A percentile compares a stretch with the other conserved stretches of the same genome.
Evolutionary conservation across 2,329 filamentous ascomycete species (phyloP).

Genomic region (Monascus ruber): DNA sequence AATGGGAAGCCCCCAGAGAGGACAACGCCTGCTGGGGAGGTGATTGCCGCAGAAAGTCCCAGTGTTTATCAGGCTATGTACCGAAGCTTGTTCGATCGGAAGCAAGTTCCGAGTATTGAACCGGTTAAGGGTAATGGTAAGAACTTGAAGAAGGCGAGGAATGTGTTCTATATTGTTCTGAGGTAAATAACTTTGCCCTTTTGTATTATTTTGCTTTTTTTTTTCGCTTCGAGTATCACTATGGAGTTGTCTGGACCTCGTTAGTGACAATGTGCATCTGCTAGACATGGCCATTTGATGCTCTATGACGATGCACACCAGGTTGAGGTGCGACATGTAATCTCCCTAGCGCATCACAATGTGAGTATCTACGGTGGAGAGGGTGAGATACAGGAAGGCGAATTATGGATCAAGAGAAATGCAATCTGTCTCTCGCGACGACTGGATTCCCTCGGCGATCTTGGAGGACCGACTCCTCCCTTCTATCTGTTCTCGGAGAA

Average conservation of each 20-base stretch:
- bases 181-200: slow-evolving; percentile 44
- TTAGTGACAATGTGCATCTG: slow-evolving; percentile 2
- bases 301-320: slow-evolving; percentile 94
- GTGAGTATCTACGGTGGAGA: slow-evolving; percentile 76
- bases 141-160: slow-evolving; percentile 53
- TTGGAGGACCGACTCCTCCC: slow-evolving; percentile 56
- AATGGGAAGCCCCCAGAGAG: slow-evolving; percentile 88
- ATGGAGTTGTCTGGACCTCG: no score
- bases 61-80: slow-evolving; percentile 99
- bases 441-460: slow-evolving; percentile 40
- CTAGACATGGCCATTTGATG: slow-evolving; percentile 87
- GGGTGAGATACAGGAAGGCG: slow-evolving; percentile 70
- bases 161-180: slow-evolving; percentile 86
- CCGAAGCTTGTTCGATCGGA: slow-evolving; percentile 84
- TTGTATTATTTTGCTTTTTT: no score
- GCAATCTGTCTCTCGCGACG: slow-evolving; percentile 70
- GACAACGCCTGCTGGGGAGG: slow-evolving; percentile 66
- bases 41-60: slow-evolving; percentile 67
- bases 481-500: slow-evolving; percentile 95
- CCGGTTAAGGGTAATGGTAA: slow-evolving; percentile 39
- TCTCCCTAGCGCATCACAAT: slow-evolving; percentile 75
- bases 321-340: slow-evolving; percentile 89
- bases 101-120: slow-evolving; percentile 45
- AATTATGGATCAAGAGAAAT: slow-evolving; percentile 91
- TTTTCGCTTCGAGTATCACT: no score